Evolutionary conservation across 2,329 filamentous ascomycete species (phyloP), one percentile per base, ranked within the genome.

Genomic region (Cryphonectria japonica): DNA sequence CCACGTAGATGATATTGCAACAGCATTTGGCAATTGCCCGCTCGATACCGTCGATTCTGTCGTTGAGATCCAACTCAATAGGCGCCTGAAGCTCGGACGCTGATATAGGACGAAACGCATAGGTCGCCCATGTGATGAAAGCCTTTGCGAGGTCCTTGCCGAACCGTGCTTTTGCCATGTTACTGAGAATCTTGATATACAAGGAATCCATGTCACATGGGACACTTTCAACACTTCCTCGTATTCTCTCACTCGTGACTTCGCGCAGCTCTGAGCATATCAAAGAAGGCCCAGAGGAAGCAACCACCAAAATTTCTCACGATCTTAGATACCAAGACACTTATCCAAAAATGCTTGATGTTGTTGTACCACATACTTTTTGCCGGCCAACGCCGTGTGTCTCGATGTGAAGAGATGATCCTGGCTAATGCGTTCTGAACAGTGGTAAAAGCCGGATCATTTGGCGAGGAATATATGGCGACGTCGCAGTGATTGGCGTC

Each of bases 401-500:
- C 67, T 2, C 69, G 41, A 3, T 64, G 34, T 19, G 43, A 39
- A 2, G 74, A 68, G 0, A 76, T 66, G 1, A 73, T 62, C 0
- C 70, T 75, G 0, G 76, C 76, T 2, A 79, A 43, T 0, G 77
- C 74, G 43, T 80, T 80, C 6, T 75, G 70, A 0, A 81, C 69
- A 0, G 75, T 72, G 1, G 75, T 37, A 37, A 78, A 81, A 1
- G 74, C 73, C 1, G 76, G 66, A 14, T 81, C 78, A 22, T 59
- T 62, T 1, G 29, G 71, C 0, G 74, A 74, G 8, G 74, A 65
- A 52, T 75, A 81, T 64, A 75, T 75, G 57, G 78, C 78, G 7
- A 80, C 74, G 26, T 76, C 67, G 3, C 77, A 75, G 34, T 81
- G 79, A 59, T 80, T 74, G 1, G 78, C 78, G 57, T 80, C 74